Conservation (phyloP, 1,139 yeast species). For the Scheffersomyces lignicola region DNA sequence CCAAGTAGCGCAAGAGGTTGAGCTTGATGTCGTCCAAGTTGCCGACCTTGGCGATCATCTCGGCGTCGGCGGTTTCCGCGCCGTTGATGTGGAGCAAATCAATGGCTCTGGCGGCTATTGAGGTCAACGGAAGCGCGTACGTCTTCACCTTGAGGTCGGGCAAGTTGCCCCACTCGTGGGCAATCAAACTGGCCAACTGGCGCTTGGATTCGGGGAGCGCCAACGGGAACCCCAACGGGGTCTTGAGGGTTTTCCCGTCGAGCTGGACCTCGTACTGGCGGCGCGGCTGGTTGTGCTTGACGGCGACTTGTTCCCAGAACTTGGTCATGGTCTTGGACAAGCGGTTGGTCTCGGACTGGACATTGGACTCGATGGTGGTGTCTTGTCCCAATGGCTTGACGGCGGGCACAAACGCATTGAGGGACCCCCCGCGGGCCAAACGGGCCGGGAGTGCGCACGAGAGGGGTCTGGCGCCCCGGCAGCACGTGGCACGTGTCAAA, state of each 20-base stretch:
- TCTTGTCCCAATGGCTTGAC: slow-evolving; percentile 33
- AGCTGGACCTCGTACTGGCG: slow-evolving; percentile 55
- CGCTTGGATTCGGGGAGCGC: slow-evolving; percentile 61
- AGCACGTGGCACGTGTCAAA: no score
- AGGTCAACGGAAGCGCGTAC: slow-evolving; percentile 81
- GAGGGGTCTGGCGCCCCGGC: no score
- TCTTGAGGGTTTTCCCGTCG: slow-evolving; percentile 75
- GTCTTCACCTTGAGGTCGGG: slow-evolving; percentile 74
- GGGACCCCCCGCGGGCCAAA: slow-evolving; percentile 14
- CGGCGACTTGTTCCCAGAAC: slow-evolving; percentile 82
- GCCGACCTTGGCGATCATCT: slow-evolving; percentile 60
- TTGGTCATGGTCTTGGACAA: slow-evolving; percentile 68
- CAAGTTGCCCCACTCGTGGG: slow-evolving; percentile 85
- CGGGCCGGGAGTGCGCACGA: no score
- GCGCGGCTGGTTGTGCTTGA: slow-evolving; percentile 30
- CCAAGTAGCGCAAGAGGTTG: slow-evolving; percentile 74
- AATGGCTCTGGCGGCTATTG: slow-evolving; percentile 81
- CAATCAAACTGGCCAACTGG: slow-evolving; percentile 69
- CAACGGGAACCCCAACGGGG: slow-evolving; percentile 78
- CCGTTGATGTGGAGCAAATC: slow-evolving; percentile 51
- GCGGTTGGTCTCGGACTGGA: slow-evolving; percentile 65
- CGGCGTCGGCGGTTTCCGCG: slow-evolving; percentile 33
- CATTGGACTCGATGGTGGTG: slow-evolving; percentile 51
- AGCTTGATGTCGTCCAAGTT: slow-evolving; percentile 53
- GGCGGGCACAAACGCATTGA: slow-evolving; percentile 10